These are phyloP conservation scores for Tremella mesenterica DNA, from an alignment of 768 basidiomycete genomes.

Conservation along the genomic window DNA sequence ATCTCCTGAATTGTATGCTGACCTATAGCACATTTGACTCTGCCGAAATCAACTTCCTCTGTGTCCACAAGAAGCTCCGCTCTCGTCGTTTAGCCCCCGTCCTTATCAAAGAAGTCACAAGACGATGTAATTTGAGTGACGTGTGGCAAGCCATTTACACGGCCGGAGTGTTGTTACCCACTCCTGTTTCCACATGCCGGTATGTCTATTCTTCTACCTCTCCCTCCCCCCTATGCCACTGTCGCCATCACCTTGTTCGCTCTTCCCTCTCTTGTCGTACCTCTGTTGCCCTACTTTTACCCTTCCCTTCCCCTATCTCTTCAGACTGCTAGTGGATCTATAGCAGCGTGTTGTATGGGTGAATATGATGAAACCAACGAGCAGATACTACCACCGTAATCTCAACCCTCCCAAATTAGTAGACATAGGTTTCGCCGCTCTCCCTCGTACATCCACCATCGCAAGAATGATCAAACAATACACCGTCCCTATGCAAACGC, in stretches of 20 bases:
- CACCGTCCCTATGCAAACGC: slow-evolving; percentile 52
- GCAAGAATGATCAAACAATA: slow-evolving; percentile 78
- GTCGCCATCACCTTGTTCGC: background rate
- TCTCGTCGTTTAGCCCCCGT: slow-evolving; percentile 91
- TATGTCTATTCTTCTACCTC: slow-evolving; percentile 48
- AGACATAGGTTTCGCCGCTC: slow-evolving; percentile 76
- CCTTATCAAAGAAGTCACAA: slow-evolving; percentile 92
- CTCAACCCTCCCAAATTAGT: slow-evolving; percentile 87
- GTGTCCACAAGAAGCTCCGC: slow-evolving; percentile 93
- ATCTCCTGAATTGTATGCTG: slow-evolving; percentile 8
- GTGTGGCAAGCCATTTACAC: slow-evolving; percentile 98
- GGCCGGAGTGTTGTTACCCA: slow-evolving; percentile 83
- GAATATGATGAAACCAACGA: no score
- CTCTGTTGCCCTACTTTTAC: no score
- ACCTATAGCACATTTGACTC: slow-evolving; percentile 55
- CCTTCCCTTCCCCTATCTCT: no score
- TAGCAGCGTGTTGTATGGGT: no score
- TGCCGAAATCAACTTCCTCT: slow-evolving; percentile 94
- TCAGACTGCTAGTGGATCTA: no score
- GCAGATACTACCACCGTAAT: slow-evolving; percentile 82
- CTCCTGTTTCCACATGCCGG: slow-evolving; percentile 80
- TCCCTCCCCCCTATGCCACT: no score
- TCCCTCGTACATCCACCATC: slow-evolving; percentile 77
- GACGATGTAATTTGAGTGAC: slow-evolving; percentile 78
- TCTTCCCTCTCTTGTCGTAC: background rate